Evolutionary conservation across 2,329 filamentous ascomycete genomes (phyloP).

Genomic region (Aureobasidium subglaciale): DNA sequence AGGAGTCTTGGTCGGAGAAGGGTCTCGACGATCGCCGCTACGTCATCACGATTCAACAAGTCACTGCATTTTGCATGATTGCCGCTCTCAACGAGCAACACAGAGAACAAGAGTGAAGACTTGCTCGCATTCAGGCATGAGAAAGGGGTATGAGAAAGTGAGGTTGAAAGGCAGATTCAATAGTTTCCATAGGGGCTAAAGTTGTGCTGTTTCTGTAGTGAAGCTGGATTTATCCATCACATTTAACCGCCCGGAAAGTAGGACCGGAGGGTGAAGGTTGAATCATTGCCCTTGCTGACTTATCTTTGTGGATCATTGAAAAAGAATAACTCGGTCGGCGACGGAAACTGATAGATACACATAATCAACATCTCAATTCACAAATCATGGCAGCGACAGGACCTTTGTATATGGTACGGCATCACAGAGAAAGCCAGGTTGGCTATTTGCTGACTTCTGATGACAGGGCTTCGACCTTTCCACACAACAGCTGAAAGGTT

Average conservation of each 20-base stretch:
- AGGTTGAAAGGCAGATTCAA: slow-evolving; percentile 9
- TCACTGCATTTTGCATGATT: neutral
- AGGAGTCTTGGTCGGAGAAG: neutral
- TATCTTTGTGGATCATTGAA: slow-evolving; percentile 13
- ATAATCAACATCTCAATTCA: neutral
- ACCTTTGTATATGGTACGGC: slow-evolving; percentile 11
- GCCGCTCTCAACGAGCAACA: neutral
- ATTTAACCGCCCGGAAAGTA: slow-evolving; percentile 10
- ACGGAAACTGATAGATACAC: neutral
- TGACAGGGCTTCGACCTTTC: slow-evolving; percentile 77
- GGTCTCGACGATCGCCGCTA: neutral
- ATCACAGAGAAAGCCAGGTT: neutral
- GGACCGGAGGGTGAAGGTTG: neutral
- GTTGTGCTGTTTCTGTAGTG: neutral
- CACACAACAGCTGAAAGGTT: slow-evolving; percentile 92
- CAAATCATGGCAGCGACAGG: slow-evolving; percentile 9
- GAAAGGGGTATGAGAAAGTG: neutral
- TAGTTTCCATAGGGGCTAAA: slow-evolving; percentile 9
- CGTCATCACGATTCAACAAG: neutral
- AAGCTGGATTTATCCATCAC: slow-evolving; percentile 6
- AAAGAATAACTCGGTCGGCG: neutral
- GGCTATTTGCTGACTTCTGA: neutral
- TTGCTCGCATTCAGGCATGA: neutral
- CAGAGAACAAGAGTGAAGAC: neutral
- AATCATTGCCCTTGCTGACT: slow-evolving; percentile 8